Percentiles rank a stretch among this genome's conserved stretches.
Evolutionary conservation across 805 yeast genomes (phyloP).

Genomic region (Pichia heedii): DNA sequence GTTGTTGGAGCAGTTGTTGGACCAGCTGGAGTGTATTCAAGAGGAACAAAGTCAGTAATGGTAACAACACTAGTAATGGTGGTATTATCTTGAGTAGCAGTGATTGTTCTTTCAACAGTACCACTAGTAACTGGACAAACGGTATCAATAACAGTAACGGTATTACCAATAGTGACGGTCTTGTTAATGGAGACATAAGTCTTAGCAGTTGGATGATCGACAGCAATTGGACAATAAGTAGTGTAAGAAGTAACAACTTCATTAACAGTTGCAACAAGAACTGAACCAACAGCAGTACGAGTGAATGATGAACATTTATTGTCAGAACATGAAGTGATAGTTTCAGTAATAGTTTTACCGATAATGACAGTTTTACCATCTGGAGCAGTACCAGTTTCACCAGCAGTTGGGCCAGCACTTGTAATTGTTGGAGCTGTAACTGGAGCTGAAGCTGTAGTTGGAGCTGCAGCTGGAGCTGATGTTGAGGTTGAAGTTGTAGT

Average conservation of each 20-base stretch:
- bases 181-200: neutral
- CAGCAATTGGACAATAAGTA: slow-evolving; percentile 16
- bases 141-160: slow-evolving; percentile 3
- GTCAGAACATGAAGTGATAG: slow-evolving; percentile 18
- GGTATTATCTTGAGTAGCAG: neutral
- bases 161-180: neutral
- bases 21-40: neutral
- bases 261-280: slow-evolving; percentile 18
- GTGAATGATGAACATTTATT: slow-evolving; percentile 10
- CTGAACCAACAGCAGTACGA: slow-evolving; percentile 9
- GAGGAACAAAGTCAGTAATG: neutral
- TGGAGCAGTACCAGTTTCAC: neutral
- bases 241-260: slow-evolving; percentile 15
- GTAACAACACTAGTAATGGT: neutral
- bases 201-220: neutral
- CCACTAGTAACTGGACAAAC: neutral
- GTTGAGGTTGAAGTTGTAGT: slow-evolving; percentile 2
- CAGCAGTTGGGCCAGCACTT: neutral
- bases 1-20: slow-evolving; percentile 1
- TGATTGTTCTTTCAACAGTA: neutral
- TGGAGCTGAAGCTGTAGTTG: no score
- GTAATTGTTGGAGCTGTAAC: no score
- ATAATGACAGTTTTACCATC: neutral
- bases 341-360: slow-evolving; percentile 9
- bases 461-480: neutral